phyloP scores from a whole-genome alignment of 2,329 filamentous ascomycete genomes.

The Fusarium chuoi region DNA sequence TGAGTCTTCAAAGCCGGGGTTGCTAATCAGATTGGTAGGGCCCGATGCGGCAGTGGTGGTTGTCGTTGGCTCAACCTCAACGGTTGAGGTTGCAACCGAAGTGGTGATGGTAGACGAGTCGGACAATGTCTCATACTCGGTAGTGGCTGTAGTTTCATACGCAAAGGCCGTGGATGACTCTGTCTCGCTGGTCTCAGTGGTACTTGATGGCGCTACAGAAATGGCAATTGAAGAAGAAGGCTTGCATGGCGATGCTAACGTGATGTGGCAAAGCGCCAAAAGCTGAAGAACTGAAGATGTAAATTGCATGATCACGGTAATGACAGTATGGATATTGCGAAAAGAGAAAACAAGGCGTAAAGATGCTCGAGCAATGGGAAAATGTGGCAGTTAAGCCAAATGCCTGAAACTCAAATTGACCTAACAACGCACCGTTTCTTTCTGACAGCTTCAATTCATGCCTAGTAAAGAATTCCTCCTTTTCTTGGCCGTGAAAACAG shows the following conservation, averaged over 20 bases:
- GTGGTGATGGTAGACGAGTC: not conserved
- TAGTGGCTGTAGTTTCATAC: not conserved
- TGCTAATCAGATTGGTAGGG: not conserved
- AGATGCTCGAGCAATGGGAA: too few relatives aligned
- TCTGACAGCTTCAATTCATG: not conserved
- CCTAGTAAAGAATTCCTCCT: not conserved
- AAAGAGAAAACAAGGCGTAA: not conserved
- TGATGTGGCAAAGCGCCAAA: conserved; percentile 1
- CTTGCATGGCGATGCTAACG: not conserved
- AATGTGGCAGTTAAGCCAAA: not conserved
- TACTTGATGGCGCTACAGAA: not conserved
- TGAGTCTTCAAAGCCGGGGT: not conserved
- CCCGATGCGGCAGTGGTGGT: not conserved
- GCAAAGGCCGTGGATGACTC: not conserved
- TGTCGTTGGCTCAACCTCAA: not conserved
- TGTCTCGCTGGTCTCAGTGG: not conserved
- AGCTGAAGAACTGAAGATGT: not conserved
- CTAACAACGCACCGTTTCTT: fast-evolving
- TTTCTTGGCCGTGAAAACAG: not conserved
- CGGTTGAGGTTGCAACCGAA: not conserved
- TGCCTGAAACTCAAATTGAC: not conserved
- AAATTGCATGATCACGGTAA: conserved; percentile 1
- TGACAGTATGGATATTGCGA: not conserved
- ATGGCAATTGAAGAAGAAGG: not conserved
- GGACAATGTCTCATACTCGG: not conserved